phyloP scores from a whole-genome alignment of 257 asterid genomes.

The Nicotiana sylvestris region DNA sequence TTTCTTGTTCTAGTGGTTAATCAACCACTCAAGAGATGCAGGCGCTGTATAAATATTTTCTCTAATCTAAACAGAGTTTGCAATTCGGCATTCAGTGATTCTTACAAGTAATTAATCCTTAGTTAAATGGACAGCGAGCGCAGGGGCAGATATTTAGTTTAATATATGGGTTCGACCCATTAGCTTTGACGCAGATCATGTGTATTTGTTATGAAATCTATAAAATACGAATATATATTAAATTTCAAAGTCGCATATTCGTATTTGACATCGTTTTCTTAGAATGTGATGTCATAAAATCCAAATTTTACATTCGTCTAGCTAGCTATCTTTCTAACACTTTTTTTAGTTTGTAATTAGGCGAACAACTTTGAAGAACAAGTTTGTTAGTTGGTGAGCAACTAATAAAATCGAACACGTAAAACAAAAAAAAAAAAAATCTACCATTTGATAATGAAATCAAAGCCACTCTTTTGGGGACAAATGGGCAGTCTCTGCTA shows the following conservation, averaged over 20 bases:
- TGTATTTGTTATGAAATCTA: no score
- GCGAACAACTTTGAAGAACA: constrained; percentile 4
- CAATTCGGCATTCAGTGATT: not conserved
- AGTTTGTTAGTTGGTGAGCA: constrained; percentile 29
- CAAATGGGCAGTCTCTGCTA: not conserved
- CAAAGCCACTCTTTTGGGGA: not conserved
- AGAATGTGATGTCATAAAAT: no score
- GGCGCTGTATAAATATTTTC: not conserved
- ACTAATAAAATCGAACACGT: constrained; percentile 13
- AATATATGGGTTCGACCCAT: no score
- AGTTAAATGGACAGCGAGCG: not conserved
- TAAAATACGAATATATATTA: no score
- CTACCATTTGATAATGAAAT: not conserved
- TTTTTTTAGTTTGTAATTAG: not conserved
- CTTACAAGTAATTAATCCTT: no score
- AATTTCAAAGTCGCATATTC: no score
- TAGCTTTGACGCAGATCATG: no score
- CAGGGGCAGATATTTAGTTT: no score
- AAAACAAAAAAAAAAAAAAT: no score
- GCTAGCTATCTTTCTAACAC: no score
- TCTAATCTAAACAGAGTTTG: not conserved
- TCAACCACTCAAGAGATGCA: not conserved
- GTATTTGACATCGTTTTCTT: no score
- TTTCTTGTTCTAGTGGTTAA: not conserved
- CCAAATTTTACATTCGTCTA: no score